Conservation (phyloP, 2,329 filamentous ascomycete species). For the Colletotrichum nymphaeae region DNA sequence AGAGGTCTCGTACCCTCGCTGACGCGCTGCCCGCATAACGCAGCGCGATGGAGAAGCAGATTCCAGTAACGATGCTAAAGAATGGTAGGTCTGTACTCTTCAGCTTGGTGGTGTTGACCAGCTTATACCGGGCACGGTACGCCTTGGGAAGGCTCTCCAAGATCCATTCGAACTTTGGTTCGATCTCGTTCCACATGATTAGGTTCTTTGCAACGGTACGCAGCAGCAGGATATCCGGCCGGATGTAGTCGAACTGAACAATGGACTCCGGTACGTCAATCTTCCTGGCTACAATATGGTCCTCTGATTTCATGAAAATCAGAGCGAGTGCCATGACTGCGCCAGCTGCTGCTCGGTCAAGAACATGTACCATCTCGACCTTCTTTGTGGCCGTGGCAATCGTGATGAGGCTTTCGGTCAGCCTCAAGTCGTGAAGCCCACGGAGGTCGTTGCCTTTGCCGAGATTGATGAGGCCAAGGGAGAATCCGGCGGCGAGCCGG, state of each 20-base stretch:
- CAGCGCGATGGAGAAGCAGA: conserved; percentile 84
- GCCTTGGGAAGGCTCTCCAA: conserved; percentile 75
- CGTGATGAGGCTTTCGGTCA: conserved; percentile 87
- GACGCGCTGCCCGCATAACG: conserved; percentile 81
- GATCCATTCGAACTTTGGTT: conserved; percentile 81
- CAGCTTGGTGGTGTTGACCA: conserved; percentile 71
- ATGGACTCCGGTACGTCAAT: conserved; percentile 92
- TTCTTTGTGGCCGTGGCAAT: conserved; percentile 91
- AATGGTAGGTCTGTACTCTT: conserved; percentile 89
- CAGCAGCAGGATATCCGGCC: conserved; percentile 91
- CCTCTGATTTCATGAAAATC: conserved; percentile 97
- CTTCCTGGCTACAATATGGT: conserved; percentile 87
- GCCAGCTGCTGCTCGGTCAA: conserved; percentile 93
- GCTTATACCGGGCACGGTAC: conserved; percentile 72
- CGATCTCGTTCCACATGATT: conserved; percentile 91
- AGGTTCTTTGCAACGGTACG: conserved; percentile 90
- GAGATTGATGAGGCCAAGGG: conserved; percentile 93
- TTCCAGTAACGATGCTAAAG: conserved; percentile 89
- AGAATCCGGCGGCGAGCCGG: conserved; percentile 91
- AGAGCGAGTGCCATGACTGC: conserved; percentile 90
- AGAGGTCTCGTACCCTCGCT: conserved; percentile 78
- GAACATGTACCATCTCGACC: conserved; percentile 89
- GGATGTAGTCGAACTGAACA: conserved; percentile 93
- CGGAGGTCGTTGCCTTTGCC: conserved; percentile 89
- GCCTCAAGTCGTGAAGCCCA: conserved; percentile 91